A percentile compares a stretch with the other conserved stretches of the same genome.
phyloP scores from a whole-genome alignment of 2,329 filamentous ascomycete species.

The Pseudogymnoascus sp. region DNA sequence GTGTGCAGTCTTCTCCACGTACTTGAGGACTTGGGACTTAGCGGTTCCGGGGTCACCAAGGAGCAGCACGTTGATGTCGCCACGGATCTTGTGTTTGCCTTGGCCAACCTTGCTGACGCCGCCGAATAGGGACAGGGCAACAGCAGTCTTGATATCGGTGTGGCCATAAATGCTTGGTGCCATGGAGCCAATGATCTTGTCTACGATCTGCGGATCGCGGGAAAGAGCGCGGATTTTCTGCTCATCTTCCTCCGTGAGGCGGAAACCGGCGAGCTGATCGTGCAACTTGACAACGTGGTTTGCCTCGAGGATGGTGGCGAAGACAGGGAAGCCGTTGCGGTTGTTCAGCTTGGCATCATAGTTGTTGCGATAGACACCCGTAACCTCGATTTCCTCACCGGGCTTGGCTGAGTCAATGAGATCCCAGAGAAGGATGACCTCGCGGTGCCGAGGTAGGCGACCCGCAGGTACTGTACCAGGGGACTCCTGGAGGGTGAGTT shows the following conservation, averaged over 20 bases:
- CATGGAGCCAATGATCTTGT: conserved; percentile 87
- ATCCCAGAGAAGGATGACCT: conserved; percentile 94
- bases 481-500: conserved; percentile 92
- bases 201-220: conserved; percentile 81
- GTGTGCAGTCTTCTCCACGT: conserved; percentile 94
- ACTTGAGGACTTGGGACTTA: conserved; percentile 96
- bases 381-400: conserved; percentile 95
- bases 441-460: conserved; percentile 82
- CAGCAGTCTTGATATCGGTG: conserved; percentile 91
- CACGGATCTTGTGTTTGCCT: conserved; percentile 83
- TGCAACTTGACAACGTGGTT: conserved; percentile 97
- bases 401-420: conserved; percentile 95
- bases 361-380: conserved; percentile 95
- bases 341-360: conserved; percentile 97
- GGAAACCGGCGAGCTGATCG: conserved; percentile 93
- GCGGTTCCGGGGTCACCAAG: conserved; percentile 96
- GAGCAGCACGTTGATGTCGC: conserved; percentile 95
- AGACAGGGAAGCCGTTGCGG: conserved; percentile 96
- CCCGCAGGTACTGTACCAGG: conserved; percentile 94
- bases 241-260: conserved; percentile 91
- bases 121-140: conserved; percentile 88
- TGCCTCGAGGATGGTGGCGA: conserved; percentile 93
- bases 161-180: conserved; percentile 97
- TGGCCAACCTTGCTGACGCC: conserved; percentile 88
- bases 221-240: conserved; percentile 81